phyloP scores from a whole-genome alignment of 208 protist species.

The Tritrichomonas foetus region DNA sequence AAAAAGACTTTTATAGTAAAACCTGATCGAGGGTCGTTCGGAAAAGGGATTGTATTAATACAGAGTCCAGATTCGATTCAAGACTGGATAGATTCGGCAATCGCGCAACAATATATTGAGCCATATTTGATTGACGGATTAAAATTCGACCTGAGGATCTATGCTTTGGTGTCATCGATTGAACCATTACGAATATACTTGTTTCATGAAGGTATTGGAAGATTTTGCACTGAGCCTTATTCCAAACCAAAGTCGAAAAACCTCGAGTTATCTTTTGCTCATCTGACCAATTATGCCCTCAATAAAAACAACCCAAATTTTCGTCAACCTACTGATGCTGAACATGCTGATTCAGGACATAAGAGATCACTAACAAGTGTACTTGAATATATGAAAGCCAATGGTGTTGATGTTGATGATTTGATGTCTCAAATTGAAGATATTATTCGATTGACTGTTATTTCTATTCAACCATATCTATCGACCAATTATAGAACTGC shows the following conservation, averaged over 20 bases:
- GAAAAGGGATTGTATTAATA: constrained; percentile 38
- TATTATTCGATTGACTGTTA: not conserved
- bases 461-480: not conserved
- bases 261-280: constrained; percentile 41
- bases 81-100: not conserved
- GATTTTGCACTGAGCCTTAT: constrained; percentile 57
- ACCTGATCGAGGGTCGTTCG: constrained; percentile 35
- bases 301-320: constrained; percentile 50
- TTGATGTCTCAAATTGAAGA: not conserved
- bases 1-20: constrained; percentile 38
- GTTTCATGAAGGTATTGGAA: constrained; percentile 52
- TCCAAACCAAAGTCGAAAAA: constrained; percentile 40
- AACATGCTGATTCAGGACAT: not conserved
- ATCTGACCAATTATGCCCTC: constrained; percentile 58
- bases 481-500: not conserved
- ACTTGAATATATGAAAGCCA: not conserved
- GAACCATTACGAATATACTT: constrained; percentile 55
- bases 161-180: constrained; percentile 42
- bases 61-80: not conserved
- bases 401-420: not conserved
- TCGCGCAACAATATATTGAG: constrained; percentile 41
- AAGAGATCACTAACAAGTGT: constrained; percentile 37
- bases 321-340: not conserved
- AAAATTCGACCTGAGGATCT: constrained; percentile 45
- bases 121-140: constrained; percentile 41